phyloP scores from a whole-genome alignment of 305 asterid species.

The Fraxinus albicans region DNA sequence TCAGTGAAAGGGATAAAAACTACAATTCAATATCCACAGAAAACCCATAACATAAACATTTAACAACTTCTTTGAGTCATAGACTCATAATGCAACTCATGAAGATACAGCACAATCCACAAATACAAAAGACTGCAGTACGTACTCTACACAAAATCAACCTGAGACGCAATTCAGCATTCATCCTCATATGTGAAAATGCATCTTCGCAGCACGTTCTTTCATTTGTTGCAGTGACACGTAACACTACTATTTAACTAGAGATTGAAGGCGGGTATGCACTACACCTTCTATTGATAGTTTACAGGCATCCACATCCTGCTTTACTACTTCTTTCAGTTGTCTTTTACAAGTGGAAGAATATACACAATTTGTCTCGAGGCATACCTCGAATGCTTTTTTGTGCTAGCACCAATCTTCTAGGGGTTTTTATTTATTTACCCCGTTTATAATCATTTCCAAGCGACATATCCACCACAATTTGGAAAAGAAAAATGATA shows the following conservation, averaged over 20 bases:
- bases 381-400: neutral
- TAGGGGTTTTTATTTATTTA: neutral
- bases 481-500: neutral
- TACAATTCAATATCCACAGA: conserved; percentile 13
- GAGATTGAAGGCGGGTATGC: neutral
- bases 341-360: neutral
- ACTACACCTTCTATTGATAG: neutral
- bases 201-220: neutral
- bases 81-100: neutral
- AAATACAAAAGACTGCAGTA: neutral
- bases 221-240: neutral
- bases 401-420: neutral
- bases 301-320: neutral
- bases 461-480: neutral
- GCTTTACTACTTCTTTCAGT: neutral
- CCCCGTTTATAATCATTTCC: neutral
- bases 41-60: conserved; percentile 4
- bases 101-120: conserved; percentile 9
- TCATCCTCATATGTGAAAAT: neutral
- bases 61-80: conserved; percentile 5
- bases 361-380: neutral
- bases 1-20: conserved; percentile 12
- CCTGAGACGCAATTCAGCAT: neutral
- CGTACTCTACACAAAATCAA: neutral
- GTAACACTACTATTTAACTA: neutral